Evolutionary conservation across 352 stramenopile genomes (phyloP).

Genomic region (Phytophthora uliginosa): DNA sequence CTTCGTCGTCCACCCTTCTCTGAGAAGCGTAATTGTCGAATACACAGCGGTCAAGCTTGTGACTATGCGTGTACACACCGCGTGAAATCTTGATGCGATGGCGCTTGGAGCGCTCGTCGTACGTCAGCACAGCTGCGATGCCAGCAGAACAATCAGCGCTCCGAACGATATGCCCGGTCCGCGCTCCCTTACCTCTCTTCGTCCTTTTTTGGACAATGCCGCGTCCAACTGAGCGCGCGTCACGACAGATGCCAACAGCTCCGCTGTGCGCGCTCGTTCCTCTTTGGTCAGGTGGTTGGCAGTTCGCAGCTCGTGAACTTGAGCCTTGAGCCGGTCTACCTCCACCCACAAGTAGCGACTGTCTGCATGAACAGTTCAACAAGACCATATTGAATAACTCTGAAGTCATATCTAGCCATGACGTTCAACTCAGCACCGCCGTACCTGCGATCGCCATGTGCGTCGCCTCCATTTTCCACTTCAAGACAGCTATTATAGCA

Average conservation of each 20-base stretch:
- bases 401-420: too few relatives aligned
- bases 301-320: slow-evolving; percentile 54
- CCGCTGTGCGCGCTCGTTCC: slow-evolving; percentile 41
- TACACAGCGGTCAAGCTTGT: too few relatives aligned
- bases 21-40: too few relatives aligned
- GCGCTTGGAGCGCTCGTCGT: too few relatives aligned
- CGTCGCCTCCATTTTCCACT: background rate
- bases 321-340: slow-evolving; percentile 65
- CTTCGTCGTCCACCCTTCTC: too few relatives aligned
- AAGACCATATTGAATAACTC: background rate
- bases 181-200: too few relatives aligned
- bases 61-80: too few relatives aligned
- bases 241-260: slow-evolving; percentile 58
- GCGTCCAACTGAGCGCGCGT: slow-evolving; percentile 72
- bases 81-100: too few relatives aligned
- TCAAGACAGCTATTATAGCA: background rate
- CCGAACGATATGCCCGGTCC: too few relatives aligned
- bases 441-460: slow-evolving; percentile 41
- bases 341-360: slow-evolving; percentile 65
- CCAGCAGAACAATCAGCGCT: too few relatives aligned
- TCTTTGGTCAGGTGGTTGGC: slow-evolving; percentile 33
- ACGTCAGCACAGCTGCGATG: too few relatives aligned
- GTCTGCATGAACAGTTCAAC: slow-evolving; percentile 34
- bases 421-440: background rate
- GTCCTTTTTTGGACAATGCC: slow-evolving; percentile 68